Conservation (phyloP, 2,329 filamentous ascomycete species). For the Trichophaea hybrida region DNA sequence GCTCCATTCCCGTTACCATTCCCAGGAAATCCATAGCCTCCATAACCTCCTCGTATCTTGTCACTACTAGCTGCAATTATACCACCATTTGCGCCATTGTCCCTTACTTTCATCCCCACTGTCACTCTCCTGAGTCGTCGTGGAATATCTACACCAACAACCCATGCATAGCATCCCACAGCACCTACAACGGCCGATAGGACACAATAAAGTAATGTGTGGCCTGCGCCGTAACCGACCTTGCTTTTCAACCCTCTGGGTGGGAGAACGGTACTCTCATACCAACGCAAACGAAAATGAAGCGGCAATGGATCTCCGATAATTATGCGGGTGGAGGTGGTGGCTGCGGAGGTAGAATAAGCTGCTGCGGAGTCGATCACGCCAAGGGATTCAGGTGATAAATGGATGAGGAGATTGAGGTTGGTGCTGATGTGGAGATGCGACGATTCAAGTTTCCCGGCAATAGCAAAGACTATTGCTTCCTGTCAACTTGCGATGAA, state of each 20-base stretch:
- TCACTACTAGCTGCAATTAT: neutral
- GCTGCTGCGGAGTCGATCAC: constrained; percentile 77
- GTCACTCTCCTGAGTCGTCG: neutral
- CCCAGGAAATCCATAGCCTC: constrained; percentile 2
- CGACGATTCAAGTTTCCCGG: constrained; percentile 73
- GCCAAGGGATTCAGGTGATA: constrained; percentile 34
- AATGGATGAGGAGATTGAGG: constrained; percentile 75
- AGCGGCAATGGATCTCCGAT: constrained; percentile 77
- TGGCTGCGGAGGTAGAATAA: constrained; percentile 64
- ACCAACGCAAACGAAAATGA: constrained; percentile 73
- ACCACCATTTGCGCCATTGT: neutral
- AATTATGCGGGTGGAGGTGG: constrained; percentile 45
- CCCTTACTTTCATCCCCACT: neutral
- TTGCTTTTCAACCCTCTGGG: neutral
- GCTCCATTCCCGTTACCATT: neutral
- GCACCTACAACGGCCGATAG: neutral
- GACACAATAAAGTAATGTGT: neutral
- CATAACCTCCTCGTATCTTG: neutral
- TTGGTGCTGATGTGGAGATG: constrained; percentile 84
- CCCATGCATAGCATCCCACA: constrained; percentile 3
- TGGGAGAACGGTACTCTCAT: constrained; percentile 30
- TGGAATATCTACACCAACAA: constrained; percentile 1
- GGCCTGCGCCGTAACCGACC: neutral
- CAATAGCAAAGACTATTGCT: constrained; percentile 56
- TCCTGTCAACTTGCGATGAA: neutral